Percentiles rank a stretch among this genome's conserved stretches.
Conservation (phyloP, 2,329 filamentous ascomycete genomes). For the Lasiodiplodia citricola region DNA sequence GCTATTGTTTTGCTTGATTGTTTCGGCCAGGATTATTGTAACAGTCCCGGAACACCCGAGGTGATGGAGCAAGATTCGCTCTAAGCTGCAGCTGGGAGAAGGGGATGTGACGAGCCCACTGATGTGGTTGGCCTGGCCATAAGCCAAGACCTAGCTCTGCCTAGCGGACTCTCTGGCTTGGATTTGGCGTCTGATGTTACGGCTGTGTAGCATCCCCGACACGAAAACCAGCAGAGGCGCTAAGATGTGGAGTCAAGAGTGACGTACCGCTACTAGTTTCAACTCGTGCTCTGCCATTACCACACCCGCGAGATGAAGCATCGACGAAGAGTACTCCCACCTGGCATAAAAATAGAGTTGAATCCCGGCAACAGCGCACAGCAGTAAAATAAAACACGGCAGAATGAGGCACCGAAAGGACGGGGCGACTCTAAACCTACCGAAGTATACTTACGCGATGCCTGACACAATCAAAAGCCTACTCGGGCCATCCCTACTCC, state of each 20-base stretch:
- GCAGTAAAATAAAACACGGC: conserved; percentile 9
- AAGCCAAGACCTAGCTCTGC: conserved; percentile 9
- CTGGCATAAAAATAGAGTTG: background rate
- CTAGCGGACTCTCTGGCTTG: conserved; percentile 4
- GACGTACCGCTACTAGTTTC: background rate
- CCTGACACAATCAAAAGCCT: conserved; percentile 15
- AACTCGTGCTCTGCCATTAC: background rate
- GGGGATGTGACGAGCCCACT: background rate
- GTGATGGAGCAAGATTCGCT: background rate
- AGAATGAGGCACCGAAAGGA: background rate
- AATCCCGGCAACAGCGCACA: background rate
- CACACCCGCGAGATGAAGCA: background rate
- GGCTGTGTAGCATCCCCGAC: background rate
- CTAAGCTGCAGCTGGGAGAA: conserved; percentile 1
- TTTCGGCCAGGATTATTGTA: background rate
- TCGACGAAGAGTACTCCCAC: background rate
- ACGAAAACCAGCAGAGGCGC: background rate
- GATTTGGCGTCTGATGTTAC: conserved; percentile 2
- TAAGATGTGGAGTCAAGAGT: background rate
- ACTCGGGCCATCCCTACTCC: background rate
- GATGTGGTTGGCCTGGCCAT: conserved; percentile 2
- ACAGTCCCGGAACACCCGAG: too few relatives aligned
- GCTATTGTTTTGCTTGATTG: background rate
- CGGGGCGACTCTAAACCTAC: conserved; percentile 21
- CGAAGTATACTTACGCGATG: conserved; percentile 22